Evolutionary conservation across 306 rosid genomes (phyloP).

Genomic region (Begonia loranthoides): DNA sequence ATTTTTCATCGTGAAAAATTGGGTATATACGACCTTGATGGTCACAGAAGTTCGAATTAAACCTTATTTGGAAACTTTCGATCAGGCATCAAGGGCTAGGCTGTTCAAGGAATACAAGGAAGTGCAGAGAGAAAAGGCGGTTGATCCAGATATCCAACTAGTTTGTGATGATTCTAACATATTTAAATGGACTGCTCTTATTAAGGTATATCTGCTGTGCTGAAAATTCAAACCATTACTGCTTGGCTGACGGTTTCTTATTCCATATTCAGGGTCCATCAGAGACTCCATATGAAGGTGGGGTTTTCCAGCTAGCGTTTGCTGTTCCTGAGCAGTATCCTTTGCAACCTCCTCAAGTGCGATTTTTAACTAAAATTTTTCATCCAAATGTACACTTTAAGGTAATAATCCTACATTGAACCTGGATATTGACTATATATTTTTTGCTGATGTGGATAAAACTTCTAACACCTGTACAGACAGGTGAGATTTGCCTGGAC

Average conservation of each 20-base stretch:
- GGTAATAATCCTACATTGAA: constrained; percentile 24
- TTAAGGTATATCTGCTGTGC: constrained; percentile 35
- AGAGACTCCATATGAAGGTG: constrained; percentile 95
- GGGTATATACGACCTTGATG: no score
- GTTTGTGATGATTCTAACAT: constrained; percentile 87
- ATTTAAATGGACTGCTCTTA: constrained; percentile 89
- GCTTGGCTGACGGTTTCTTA: no score
- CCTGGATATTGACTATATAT: not conserved
- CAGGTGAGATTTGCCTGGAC: constrained; percentile 97
- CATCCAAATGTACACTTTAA: constrained; percentile 98
- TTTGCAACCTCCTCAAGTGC: constrained; percentile 94
- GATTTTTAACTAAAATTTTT: constrained; percentile 88
- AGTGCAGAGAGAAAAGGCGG: constrained; percentile 83
- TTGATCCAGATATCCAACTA: constrained; percentile 83
- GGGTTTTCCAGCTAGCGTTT: constrained; percentile 90
- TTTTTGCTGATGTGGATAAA: not conserved
- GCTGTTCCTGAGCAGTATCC: constrained; percentile 93
- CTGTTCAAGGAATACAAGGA: constrained; percentile 92
- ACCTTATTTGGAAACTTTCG: no score
- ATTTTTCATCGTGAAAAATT: no score
- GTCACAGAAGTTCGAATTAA: no score
- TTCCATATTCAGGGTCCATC: constrained; percentile 59
- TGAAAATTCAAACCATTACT: no score
- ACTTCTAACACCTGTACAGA: constrained; percentile 22
- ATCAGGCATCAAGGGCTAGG: constrained; percentile 87